Conservation (phyloP, 1,284 basidiomycete species). For the Cryptococcus hybrid region DNA sequence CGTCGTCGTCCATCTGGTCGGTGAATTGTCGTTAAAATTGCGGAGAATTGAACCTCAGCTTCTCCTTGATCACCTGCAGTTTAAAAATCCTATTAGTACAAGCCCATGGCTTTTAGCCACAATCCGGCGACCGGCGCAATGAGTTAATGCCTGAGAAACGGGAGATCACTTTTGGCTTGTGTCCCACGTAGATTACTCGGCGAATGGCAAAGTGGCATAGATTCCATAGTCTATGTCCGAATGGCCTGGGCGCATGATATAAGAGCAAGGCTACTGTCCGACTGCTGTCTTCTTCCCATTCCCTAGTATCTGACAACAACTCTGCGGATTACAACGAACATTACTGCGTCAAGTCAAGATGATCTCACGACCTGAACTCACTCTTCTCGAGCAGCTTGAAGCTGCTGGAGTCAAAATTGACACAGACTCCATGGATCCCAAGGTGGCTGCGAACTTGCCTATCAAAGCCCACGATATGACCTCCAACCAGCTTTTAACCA, state of each 20-base stretch:
- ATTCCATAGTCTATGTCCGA: too few relatives aligned
- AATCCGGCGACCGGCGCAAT: too few relatives aligned
- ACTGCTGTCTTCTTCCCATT: not conserved
- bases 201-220: not conserved
- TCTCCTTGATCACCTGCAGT: too few relatives aligned
- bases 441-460: conserved; percentile 25
- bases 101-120: too few relatives aligned
- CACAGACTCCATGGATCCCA: conserved; percentile 32
- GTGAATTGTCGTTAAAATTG: too few relatives aligned
- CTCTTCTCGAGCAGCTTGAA: conserved; percentile 37
- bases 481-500: conserved; percentile 33
- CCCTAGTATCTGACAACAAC: not conserved
- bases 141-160: too few relatives aligned
- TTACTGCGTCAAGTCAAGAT: conserved; percentile 4
- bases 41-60: too few relatives aligned
- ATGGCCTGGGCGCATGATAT: not conserved
- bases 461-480: conserved; percentile 37
- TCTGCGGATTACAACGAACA: not conserved
- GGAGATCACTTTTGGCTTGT: too few relatives aligned
- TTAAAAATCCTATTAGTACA: too few relatives aligned
- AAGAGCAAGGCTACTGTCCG: not conserved
- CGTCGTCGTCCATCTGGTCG: too few relatives aligned
- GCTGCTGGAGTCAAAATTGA: conserved; percentile 26
- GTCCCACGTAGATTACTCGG: conserved; percentile 1
- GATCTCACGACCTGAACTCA: conserved; percentile 17